A percentile compares a stretch with the other conserved stretches of the same genome.
These are phyloP conservation scores for Arthrobotrys conoides DNA, from an alignment of 2,329 filamentous ascomycete genomes.

Conservation along the genomic window DNA sequence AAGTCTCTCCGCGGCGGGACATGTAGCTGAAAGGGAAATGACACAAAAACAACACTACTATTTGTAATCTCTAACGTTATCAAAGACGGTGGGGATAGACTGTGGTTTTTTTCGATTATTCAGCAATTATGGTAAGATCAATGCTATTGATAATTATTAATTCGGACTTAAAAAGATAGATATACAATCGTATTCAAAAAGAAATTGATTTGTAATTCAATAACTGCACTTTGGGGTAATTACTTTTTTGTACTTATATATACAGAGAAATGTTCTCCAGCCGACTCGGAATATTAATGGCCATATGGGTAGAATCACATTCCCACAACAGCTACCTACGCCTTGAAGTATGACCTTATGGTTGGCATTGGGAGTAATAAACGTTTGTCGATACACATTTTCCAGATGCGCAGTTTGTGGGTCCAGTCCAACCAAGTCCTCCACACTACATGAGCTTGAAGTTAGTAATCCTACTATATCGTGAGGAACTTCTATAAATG, in stretches of 20 bases:
- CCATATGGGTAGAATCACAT: background rate
- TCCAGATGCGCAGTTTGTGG: conserved; percentile 67
- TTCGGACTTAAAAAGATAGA: conserved; percentile 7
- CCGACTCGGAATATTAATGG: background rate
- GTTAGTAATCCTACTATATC: conserved; percentile 1
- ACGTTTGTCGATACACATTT: conserved; percentile 68
- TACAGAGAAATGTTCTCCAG: background rate
- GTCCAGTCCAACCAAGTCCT: conserved; percentile 68
- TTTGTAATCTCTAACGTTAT: conserved; percentile 22
- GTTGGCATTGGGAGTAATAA: conserved; percentile 69
- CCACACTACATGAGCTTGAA: conserved; percentile 67
- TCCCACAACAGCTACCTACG: background rate
- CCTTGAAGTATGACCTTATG: background rate
- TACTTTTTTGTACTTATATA: conserved; percentile 19
- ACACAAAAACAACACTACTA: conserved; percentile 48
- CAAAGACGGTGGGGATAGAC: background rate
- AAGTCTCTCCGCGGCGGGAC: conserved; percentile 52
- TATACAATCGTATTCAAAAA: background rate
- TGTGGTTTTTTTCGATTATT: background rate
- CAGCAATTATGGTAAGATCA: background rate
- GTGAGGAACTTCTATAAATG: background rate
- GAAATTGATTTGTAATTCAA: background rate
- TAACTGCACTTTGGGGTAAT: background rate
- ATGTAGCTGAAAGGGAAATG: conserved; percentile 9
- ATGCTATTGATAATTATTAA: background rate